These are phyloP conservation scores for Sclerotinia sclerotiorum DNA, from an alignment of 2,329 filamentous ascomycete species.

Conservation along the genomic window DNA sequence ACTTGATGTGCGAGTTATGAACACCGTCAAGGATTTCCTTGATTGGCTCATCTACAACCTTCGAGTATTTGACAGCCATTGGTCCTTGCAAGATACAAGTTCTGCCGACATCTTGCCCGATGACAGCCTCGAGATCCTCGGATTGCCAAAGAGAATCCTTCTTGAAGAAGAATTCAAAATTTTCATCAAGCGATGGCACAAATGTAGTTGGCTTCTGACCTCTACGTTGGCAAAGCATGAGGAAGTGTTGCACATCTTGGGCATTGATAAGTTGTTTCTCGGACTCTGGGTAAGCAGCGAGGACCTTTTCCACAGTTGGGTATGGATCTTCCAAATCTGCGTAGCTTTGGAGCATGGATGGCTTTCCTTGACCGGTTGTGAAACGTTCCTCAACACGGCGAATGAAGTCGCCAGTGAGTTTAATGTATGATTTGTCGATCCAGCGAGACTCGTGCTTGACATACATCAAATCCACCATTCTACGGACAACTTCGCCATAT, in stretches of 20 bases:
- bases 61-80: slow-evolving; percentile 88
- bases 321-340: slow-evolving; percentile 83
- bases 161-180: slow-evolving; percentile 99
- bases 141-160: slow-evolving; percentile 99
- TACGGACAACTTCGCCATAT: slow-evolving; percentile 80
- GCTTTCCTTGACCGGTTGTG: slow-evolving; percentile 66
- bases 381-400: slow-evolving; percentile 97
- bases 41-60: slow-evolving; percentile 85
- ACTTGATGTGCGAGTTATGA: slow-evolving; percentile 82
- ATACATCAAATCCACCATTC: slow-evolving; percentile 87
- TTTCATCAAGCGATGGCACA: slow-evolving; percentile 91
- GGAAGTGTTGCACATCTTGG: slow-evolving; percentile 96
- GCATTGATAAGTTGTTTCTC: slow-evolving; percentile 93
- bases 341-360: slow-evolving; percentile 86
- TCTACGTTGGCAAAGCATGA: slow-evolving; percentile 85
- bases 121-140: slow-evolving; percentile 93
- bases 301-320: slow-evolving; percentile 71
- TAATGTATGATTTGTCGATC: slow-evolving; percentile 83
- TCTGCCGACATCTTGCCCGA: slow-evolving; percentile 91
- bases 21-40: slow-evolving; percentile 92
- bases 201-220: slow-evolving; percentile 97
- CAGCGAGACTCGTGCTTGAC: slow-evolving; percentile 87
- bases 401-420: slow-evolving; percentile 90
- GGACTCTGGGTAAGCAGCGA: slow-evolving; percentile 81
- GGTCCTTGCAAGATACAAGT: slow-evolving; percentile 97